Evolutionary conservation across 257 asterid species (phyloP).

Genomic region (Voacanga thouarsii): DNA sequence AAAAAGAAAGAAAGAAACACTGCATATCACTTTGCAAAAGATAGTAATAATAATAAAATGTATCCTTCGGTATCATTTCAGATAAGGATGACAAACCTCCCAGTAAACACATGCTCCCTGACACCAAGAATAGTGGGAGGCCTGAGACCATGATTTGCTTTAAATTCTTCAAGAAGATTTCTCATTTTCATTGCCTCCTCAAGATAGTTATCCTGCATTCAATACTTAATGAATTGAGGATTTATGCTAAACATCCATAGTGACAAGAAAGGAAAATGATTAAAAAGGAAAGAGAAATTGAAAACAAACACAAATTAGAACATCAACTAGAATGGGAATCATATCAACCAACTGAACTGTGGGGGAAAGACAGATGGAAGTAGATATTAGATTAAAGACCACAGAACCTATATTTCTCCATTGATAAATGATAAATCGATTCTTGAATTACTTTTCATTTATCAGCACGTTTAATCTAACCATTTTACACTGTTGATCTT

Average conservation of each 20-base stretch:
- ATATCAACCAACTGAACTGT: neutral
- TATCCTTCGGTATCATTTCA: neutral
- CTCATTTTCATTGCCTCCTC: slow-evolving; percentile 99
- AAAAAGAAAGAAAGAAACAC: neutral
- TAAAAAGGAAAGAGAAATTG: neutral
- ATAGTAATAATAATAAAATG: neutral
- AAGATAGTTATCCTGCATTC: slow-evolving; percentile 89
- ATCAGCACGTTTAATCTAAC: neutral
- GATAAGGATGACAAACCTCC: slow-evolving; percentile 58
- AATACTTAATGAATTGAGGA: slow-evolving; percentile 3
- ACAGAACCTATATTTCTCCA: neutral
- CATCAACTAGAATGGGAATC: neutral
- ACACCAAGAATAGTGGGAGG: slow-evolving; percentile 98
- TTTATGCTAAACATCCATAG: neutral
- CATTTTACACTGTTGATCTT: neutral
- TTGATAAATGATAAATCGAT: neutral
- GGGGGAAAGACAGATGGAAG: neutral
- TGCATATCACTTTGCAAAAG: neutral
- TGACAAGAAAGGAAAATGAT: neutral
- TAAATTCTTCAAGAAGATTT: slow-evolving; percentile 92
- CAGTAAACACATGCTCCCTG: slow-evolving; percentile 96
- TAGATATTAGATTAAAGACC: neutral
- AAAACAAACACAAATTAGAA: neutral
- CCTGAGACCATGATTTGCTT: slow-evolving; percentile 86
- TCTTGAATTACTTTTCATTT: neutral